These are phyloP conservation scores for Schoenoplectus triqueter DNA, from an alignment of 202 grass and related monocot species.

Conservation along the genomic window DNA sequence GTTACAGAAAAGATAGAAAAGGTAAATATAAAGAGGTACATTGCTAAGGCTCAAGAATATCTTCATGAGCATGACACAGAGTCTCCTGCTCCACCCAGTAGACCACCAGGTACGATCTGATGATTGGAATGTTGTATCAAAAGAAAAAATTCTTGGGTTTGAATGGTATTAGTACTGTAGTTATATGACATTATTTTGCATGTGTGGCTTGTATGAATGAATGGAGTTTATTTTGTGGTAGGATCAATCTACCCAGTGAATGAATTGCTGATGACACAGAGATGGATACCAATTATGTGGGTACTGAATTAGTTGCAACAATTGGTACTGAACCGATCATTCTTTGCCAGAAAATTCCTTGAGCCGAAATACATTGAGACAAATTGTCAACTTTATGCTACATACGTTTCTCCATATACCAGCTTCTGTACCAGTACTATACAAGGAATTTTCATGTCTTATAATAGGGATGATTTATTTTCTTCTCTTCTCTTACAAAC, in stretches of 20 bases:
- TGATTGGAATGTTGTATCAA: background rate
- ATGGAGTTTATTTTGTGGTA: background rate
- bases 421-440: background rate
- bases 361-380: background rate
- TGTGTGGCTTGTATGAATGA: background rate
- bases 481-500: slow-evolving; percentile 4
- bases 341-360: background rate
- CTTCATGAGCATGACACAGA: slow-evolving; percentile 74
- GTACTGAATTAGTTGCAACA: background rate
- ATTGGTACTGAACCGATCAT: slow-evolving; percentile 8
- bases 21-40: slow-evolving; percentile 66
- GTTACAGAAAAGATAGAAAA: slow-evolving; percentile 58
- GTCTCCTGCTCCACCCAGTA: slow-evolving; percentile 51
- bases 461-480: background rate
- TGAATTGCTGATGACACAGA: background rate
- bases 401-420: background rate
- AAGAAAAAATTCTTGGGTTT: background rate
- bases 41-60: slow-evolving; percentile 67
- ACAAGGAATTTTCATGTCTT: background rate
- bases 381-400: background rate
- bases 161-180: background rate
- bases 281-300: background rate
- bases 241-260: background rate
- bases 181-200: slow-evolving; percentile 1
- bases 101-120: slow-evolving; percentile 60